Percentiles rank a stretch among this genome's conserved stretches.
Evolutionary conservation across 495 filamentous ascomycete species (phyloP).

Genomic region (Mytilinidion resinicola): DNA sequence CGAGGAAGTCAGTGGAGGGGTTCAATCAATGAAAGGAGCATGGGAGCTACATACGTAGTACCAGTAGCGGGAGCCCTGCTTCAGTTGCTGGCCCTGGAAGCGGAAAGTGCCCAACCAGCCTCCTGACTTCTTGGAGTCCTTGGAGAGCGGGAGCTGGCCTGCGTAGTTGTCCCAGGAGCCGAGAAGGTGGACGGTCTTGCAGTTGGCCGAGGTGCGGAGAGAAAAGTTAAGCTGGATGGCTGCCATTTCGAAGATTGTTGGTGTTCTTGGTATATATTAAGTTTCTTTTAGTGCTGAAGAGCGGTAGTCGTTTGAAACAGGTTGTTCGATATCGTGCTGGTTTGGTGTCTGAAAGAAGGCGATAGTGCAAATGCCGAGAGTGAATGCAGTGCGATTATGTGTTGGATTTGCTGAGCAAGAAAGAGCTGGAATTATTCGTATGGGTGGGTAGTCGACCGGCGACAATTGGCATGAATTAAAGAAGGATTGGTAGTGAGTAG

Average conservation of each 20-base stretch:
- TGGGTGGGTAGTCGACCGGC: slow-evolving; percentile 34
- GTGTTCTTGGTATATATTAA: too few species aligned
- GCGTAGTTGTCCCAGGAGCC: slow-evolving; percentile 98
- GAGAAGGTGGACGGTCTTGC: slow-evolving; percentile 95
- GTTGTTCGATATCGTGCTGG: too few species aligned
- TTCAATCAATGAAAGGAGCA: not conserved
- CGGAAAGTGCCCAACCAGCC: slow-evolving; percentile 93
- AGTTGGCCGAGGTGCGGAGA: slow-evolving; percentile 90
- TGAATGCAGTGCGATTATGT: slow-evolving; percentile 4
- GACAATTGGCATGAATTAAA: slow-evolving; percentile 29
- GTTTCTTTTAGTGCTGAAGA: slow-evolving; percentile 6
- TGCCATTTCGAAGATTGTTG: slow-evolving; percentile 32
- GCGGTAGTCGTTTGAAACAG: too few species aligned
- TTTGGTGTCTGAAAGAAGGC: slow-evolving; percentile 15
- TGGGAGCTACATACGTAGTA: slow-evolving; percentile 65
- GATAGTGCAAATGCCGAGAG: slow-evolving; percentile 16
- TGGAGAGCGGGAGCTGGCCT: slow-evolving; percentile 85
- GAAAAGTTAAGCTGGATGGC: slow-evolving; percentile 46
- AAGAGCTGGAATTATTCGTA: slow-evolving; percentile 33
- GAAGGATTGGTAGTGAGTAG: not conserved
- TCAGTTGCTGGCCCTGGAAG: slow-evolving; percentile 78
- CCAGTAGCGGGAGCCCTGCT: slow-evolving; percentile 90
- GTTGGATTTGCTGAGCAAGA: slow-evolving; percentile 35
- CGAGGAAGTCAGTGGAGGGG: slow-evolving; percentile 11
- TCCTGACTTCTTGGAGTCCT: slow-evolving; percentile 75